phyloP scores from a whole-genome alignment of 192 early-diverging fungal species.

The Geranomyces variabilis region DNA sequence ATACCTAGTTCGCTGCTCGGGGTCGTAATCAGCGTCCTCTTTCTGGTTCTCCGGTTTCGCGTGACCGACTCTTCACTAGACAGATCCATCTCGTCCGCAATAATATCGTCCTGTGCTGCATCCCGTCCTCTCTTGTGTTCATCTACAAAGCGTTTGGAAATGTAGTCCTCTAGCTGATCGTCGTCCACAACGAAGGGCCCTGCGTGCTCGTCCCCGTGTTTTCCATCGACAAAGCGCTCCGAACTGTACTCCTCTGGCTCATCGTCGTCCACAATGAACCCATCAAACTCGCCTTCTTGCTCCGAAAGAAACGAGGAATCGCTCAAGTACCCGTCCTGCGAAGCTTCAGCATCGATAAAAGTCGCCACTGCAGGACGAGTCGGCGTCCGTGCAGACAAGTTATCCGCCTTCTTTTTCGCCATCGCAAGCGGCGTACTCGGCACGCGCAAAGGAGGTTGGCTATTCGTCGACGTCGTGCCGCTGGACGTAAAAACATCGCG shows the following conservation, averaged over 20 bases:
- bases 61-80: not conserved
- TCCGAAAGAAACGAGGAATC: not conserved
- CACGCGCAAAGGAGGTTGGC: too few relatives aligned
- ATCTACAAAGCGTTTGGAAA: too few relatives aligned
- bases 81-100: not conserved
- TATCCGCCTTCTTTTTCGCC: not conserved
- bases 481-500: not conserved
- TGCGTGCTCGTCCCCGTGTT: not conserved
- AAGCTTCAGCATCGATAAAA: constrained; percentile 24
- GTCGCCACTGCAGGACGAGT: not conserved
- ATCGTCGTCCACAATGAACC: constrained; percentile 31
- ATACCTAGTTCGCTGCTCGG: not conserved
- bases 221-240: too few relatives aligned
- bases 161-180: constrained; percentile 4
- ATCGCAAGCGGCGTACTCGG: not conserved
- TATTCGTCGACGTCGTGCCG: too few relatives aligned
- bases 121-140: not conserved
- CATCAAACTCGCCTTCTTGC: constrained; percentile 34
- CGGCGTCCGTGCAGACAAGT: not conserved
- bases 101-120: not conserved
- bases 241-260: constrained; percentile 5
- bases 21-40: not conserved
- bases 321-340: not conserved
- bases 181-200: constrained; percentile 24
- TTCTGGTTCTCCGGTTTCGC: not conserved